Evolutionary conservation across 441 rosid genomes (phyloP).

Genomic region (Pelargonium myrrhifolium): DNA sequence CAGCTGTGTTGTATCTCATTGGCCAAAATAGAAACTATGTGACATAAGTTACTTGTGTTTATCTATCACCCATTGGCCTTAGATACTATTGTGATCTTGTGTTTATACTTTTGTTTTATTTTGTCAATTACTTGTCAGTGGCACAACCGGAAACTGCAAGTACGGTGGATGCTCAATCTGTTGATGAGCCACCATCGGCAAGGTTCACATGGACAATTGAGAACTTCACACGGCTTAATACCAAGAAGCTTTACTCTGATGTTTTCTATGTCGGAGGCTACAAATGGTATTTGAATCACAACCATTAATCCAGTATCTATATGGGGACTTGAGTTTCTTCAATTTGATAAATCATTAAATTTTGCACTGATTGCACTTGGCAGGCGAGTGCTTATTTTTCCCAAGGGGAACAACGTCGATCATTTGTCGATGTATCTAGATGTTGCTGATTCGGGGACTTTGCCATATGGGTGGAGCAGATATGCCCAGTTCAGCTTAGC

Average conservation of each 20-base stretch:
- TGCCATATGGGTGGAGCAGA: constrained; percentile 95
- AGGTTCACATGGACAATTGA: constrained; percentile 81
- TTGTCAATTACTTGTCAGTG: constrained; percentile 29
- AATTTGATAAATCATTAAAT: background rate
- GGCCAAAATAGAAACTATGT: background rate
- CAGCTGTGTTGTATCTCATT: background rate
- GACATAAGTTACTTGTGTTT: background rate
- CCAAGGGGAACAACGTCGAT: constrained; percentile 94
- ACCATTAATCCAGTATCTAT: background rate
- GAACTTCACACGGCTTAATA: constrained; percentile 59
- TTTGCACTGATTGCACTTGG: constrained; percentile 17
- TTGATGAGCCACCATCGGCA: constrained; percentile 70
- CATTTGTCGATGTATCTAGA: constrained; percentile 93
- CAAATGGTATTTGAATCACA: constrained; percentile 49
- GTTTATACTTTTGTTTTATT: constrained; percentile 29
- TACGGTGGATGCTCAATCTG: constrained; percentile 57
- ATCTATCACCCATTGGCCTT: background rate
- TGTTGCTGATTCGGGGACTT: constrained; percentile 65
- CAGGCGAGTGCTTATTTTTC: constrained; percentile 85
- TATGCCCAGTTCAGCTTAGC: constrained; percentile 81
- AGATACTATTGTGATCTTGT: background rate
- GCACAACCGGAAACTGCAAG: constrained; percentile 56
- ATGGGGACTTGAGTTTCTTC: constrained; percentile 19
- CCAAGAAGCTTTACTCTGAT: constrained; percentile 85
- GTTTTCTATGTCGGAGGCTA: constrained; percentile 62